Percentiles rank a stretch among this genome's conserved stretches.
These are phyloP conservation scores for Fusarium incarnatum DNA, from an alignment of 2,329 filamentous ascomycete genomes.

Conservation along the genomic window DNA sequence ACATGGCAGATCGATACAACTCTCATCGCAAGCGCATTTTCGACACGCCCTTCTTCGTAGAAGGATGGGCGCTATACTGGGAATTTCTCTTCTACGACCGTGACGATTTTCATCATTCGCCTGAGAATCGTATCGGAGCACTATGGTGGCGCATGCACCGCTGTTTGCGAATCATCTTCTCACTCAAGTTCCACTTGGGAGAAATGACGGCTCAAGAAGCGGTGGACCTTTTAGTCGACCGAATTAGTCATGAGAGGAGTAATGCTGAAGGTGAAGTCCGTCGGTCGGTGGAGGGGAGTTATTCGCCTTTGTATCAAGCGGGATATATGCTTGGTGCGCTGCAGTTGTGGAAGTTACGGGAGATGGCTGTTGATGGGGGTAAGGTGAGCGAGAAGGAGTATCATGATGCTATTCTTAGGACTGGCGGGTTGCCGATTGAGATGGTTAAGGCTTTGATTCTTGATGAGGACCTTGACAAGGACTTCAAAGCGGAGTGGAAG, in stretches of 20 bases:
- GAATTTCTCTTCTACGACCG: constrained; percentile 31
- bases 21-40: constrained; percentile 30
- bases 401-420: constrained; percentile 32
- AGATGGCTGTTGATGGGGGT: constrained; percentile 22
- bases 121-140: constrained; percentile 30
- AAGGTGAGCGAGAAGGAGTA: constrained; percentile 31
- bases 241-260: constrained; percentile 28
- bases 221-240: constrained; percentile 15
- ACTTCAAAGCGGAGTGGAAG: constrained; percentile 32
- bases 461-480: constrained; percentile 15
- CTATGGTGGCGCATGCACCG: constrained; percentile 39
- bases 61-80: constrained; percentile 37
- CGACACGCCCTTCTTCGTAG: constrained; percentile 30
- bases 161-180: constrained; percentile 25
- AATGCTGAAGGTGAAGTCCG: constrained; percentile 31
- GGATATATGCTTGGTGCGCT: constrained; percentile 33
- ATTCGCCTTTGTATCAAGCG: constrained; percentile 32
- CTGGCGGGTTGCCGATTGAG: constrained; percentile 28
- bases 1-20: constrained; percentile 35
- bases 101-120: constrained; percentile 30
- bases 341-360: constrained; percentile 30
- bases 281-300: constrained; percentile 29
- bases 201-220: constrained; percentile 38
- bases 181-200: constrained; percentile 23
- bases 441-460: constrained; percentile 33